phyloP scores from a whole-genome alignment of 441 rosid species.

The Pelargonium fulgidum region DNA sequence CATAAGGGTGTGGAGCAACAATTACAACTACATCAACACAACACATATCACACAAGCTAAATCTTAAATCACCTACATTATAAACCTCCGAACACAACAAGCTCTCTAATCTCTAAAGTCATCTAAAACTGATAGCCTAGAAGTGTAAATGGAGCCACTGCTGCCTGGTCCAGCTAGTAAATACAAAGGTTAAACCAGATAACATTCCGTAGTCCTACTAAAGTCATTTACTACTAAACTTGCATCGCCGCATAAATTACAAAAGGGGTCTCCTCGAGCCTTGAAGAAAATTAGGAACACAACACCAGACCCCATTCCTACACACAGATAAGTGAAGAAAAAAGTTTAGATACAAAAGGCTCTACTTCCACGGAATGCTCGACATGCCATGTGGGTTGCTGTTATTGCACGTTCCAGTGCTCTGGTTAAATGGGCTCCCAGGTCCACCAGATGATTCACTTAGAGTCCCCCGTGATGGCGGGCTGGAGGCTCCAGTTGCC shows the following conservation, averaged over 20 bases:
- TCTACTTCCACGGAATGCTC: slow-evolving; percentile 48
- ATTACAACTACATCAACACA: background rate
- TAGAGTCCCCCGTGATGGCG: slow-evolving; percentile 57
- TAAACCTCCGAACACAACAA: no score
- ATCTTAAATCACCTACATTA: background rate
- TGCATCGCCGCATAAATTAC: slow-evolving; percentile 23
- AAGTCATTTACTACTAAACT: slow-evolving; percentile 17
- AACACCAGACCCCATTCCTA: slow-evolving; percentile 18
- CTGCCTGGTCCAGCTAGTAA: slow-evolving; percentile 23
- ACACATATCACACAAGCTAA: background rate
- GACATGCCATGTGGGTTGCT: slow-evolving; percentile 40
- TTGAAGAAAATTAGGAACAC: slow-evolving; percentile 17
- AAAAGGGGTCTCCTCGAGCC: slow-evolving; percentile 18
- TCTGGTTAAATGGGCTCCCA: slow-evolving; percentile 67
- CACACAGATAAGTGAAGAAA: slow-evolving; percentile 23
- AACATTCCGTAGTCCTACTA: slow-evolving; percentile 16
- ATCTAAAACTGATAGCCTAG: no score
- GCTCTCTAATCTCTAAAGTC: background rate
- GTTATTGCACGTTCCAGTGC: slow-evolving; percentile 46
- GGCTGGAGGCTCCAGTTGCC: slow-evolving; percentile 46
- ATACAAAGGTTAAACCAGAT: slow-evolving; percentile 12
- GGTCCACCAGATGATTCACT: slow-evolving; percentile 70
- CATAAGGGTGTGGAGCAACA: background rate
- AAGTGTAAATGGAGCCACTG: slow-evolving; percentile 4
- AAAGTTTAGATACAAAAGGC: background rate